Conservation (phyloP, 2,329 filamentous ascomycete genomes). For the Karstenula rhodostoma region DNA sequence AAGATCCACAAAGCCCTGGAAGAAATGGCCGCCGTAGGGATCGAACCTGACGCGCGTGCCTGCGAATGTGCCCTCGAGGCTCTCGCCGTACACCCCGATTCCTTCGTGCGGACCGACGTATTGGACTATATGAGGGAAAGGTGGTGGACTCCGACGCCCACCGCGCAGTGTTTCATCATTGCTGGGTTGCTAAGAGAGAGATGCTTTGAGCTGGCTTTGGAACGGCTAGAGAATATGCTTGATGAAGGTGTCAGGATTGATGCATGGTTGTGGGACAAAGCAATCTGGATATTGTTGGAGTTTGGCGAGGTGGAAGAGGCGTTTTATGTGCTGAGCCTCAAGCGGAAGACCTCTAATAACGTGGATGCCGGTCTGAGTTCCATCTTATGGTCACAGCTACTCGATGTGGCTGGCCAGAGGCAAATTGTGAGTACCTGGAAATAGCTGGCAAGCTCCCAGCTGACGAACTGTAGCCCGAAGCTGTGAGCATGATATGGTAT, state of each 20-base stretch:
- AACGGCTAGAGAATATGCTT: constrained; percentile 72
- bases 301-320: constrained; percentile 80
- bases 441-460: neutral
- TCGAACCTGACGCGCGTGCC: constrained; percentile 70
- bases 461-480: constrained; percentile 60
- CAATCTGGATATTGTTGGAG: constrained; percentile 76
- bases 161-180: constrained; percentile 72
- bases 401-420: constrained; percentile 76
- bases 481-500: constrained; percentile 76
- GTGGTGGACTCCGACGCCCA: constrained; percentile 71
- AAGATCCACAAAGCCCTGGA: constrained; percentile 70
- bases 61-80: constrained; percentile 78
- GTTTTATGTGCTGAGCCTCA: constrained; percentile 68
- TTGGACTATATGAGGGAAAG: constrained; percentile 76
- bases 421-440: constrained; percentile 58
- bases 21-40: constrained; percentile 71
- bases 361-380: constrained; percentile 50
- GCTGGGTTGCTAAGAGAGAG: constrained; percentile 80
- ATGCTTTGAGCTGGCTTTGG: constrained; percentile 81
- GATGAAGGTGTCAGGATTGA: constrained; percentile 64
- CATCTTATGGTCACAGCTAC: constrained; percentile 72
- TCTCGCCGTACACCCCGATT: constrained; percentile 85
- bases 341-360: constrained; percentile 53
- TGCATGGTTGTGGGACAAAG: constrained; percentile 79
- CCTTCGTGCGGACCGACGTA: constrained; percentile 74